Base-by-base conservation (phyloP, 2,329 filamentous ascomycete genomes). In the Balansia obtecta region DNA sequence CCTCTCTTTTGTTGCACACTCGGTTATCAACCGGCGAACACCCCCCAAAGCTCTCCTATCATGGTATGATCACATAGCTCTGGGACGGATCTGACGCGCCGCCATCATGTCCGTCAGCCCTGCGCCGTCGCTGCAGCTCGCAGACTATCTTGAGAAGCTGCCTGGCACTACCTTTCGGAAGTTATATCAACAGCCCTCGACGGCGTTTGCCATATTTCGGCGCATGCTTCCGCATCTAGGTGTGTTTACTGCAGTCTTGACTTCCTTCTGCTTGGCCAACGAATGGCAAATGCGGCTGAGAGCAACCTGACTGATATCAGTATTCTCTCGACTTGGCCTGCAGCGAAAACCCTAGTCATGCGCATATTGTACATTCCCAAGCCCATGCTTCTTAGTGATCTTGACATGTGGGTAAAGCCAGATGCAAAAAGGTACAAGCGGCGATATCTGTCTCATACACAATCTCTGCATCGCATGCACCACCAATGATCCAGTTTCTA, bases 331-430 rank as follows among this genome's bases (percentile, higher is more conserved):
- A 32, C 16, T 20, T 15, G 13, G 40, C 15, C 30, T 33, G 32
- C 60, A 88, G 91, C 93, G 59, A 97, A 98, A 75, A 88, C 83
- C 15, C 85, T 98, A 61, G 91, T 98, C 54, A 95, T 96, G 85
- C 86, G 87, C 39, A 82, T 98, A 61, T 81, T 98, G 4, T 98
- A 95, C 71, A 85, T 94, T 72, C 86, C 88, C 40, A 75, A 79
- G 11, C 87, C 93, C 0, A 79, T 97, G 55, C 78, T 81, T 2
- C 77, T 88, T n/a, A 73, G 80, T 55, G 86, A 94, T 60, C 77
- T 98, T 53, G 89, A 97, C 58, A 71, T 79, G 41, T 95, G 91
- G 88, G 83, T 96, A 47, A 86, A 84, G 57, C 78, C 88, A 6
- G 71, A 74, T 40, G 70, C 71, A 16, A 74, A 75, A 59, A 69